Base-by-base conservation (phyloP, 2,329 filamentous ascomycete genomes). In the Orbilia ellipsospora region DNA sequence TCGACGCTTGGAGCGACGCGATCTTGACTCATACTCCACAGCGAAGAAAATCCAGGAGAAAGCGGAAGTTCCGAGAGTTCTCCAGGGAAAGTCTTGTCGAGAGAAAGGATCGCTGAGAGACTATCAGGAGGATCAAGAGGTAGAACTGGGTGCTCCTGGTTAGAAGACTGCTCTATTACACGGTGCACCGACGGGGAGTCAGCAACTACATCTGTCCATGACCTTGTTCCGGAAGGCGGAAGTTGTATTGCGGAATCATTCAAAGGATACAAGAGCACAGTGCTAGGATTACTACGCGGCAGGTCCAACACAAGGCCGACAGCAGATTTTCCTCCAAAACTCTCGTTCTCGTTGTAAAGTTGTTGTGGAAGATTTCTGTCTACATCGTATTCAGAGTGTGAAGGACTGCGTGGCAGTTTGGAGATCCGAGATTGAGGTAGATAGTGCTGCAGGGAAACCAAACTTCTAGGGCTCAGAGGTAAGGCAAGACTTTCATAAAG, bases 361-460 rank as follows among this genome's bases (percentile, higher is more conserved):
- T 36, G 3, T 36, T 36, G 31, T 10, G 31, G 1, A 36, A 10
- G 31, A 10, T 10, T 36, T 36, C 31, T 45, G 2, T 15, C 7
- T n/a, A n/a, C 15, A 10, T 20, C n/a, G 7, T 56, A 63, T 8
- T 48, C 13, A 10, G 70, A 68, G 23, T 55, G 13, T 42, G 20
- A 8, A 16, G 70, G 63, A n/a, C 70, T 74, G 6, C n/a, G 20
- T 1, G 70, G 70, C 1, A 74, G 44, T 0, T 12, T n/a, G 13
- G 40, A 15, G 13, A 48, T n/a, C 2, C 2, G 12, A 4, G 5
- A 26, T 13, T 26, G 13, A 45, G 31, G 31, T 10, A n/a, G 12
- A 4, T 2, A 4, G 23, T 8, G n/a, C 3, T 15, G 12, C 13
- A 48, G 28, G 12, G 28, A 67, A 13, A n/a, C 44, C 13, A 48